Base-by-base conservation (phyloP, 768 basidiomycete species). In the Paxillus ammoniavirescens region DNA sequence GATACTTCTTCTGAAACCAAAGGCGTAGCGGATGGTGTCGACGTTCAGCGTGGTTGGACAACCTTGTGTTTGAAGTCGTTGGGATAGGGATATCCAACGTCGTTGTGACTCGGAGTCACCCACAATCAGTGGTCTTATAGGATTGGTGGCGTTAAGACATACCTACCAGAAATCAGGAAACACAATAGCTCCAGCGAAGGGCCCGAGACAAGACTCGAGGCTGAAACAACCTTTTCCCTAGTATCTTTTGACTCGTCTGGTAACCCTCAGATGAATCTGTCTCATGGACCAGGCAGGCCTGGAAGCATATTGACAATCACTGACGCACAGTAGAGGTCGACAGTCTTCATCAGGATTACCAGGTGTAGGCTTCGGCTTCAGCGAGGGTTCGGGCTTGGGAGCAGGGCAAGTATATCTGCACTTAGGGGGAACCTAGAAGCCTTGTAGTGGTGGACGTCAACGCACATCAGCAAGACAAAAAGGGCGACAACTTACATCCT, bases 401-500 rank as follows among this genome's bases (percentile, higher is more conserved):
- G 56, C 26, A 0, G 52, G 59, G 9, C 21, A 3, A 52, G 55
- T 64, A 7, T 57, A 57, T 42, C 65, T 63, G 62, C 81, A 82
- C 40, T 70, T 67, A 51, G 63, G 21, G 21, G 21, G 79, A 15
- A 76, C 66, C 18, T 62, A 54, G 66, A 54, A 62, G 41, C 79
- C 82, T 72, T 82, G 49, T 47, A 41, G 17, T 23, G 7, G 1
- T 4, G 12, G 21, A 6, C 3, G 30, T 63, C 10, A 64, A 26
- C 13, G 18, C 21, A 37, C 21, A 42, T 42, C 28, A 23, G 4
- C 41, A 2, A 36, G 10, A 9, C 4, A 1, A 33, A 42, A 28
- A 30, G 3, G 12, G 8, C n/a, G 1, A 13, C 0, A 2, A 61
- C 73, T 57, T 63, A 79, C 89, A 60, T 93, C 82, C 15, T 77